A percentile compares a stretch with the other conserved stretches of the same genome.
These are phyloP conservation scores for Candida railenensis DNA, from an alignment of 805 yeast genomes.

Conservation along the genomic window DNA sequence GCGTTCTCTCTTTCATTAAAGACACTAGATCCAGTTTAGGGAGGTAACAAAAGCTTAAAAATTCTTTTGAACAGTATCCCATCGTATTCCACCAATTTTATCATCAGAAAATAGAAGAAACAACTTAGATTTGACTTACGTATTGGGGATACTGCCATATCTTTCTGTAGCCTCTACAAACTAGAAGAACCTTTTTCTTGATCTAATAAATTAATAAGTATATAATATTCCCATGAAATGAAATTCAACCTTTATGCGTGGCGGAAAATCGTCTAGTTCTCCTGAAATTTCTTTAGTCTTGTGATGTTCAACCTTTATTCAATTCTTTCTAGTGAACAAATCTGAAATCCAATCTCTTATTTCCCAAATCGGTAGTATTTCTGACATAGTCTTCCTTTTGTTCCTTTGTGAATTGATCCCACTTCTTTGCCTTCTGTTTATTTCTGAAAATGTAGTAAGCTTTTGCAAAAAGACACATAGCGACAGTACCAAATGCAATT, in stretches of 20 bases:
- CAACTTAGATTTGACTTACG: too few relatives aligned
- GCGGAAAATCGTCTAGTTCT: too few relatives aligned
- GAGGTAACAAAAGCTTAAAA: background rate
- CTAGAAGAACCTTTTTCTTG: too few relatives aligned
- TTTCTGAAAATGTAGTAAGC: slow-evolving; percentile 43
- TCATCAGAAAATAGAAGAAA: background rate
- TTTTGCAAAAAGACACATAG: slow-evolving; percentile 26
- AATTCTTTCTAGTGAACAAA: slow-evolving; percentile 26
- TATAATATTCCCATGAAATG: too few relatives aligned
- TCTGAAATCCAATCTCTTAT: slow-evolving; percentile 52
- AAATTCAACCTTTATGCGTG: too few relatives aligned
- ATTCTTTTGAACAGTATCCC: too few relatives aligned
- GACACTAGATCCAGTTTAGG: background rate
- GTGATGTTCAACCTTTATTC: background rate
- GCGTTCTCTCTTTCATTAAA: background rate
- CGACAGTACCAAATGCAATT: slow-evolving; percentile 29
- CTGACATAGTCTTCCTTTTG: slow-evolving; percentile 48
- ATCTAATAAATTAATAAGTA: too few relatives aligned
- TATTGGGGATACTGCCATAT: too few relatives aligned
- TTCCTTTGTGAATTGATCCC: slow-evolving; percentile 51
- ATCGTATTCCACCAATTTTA: background rate
- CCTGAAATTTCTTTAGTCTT: background rate
- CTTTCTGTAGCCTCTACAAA: too few relatives aligned
- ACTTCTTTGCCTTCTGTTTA: slow-evolving; percentile 40
- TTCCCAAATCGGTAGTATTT: slow-evolving; percentile 52